Base-by-base conservation (phyloP, 2,329 filamentous ascomycete species). In the Xylariaceae sp. region DNA sequence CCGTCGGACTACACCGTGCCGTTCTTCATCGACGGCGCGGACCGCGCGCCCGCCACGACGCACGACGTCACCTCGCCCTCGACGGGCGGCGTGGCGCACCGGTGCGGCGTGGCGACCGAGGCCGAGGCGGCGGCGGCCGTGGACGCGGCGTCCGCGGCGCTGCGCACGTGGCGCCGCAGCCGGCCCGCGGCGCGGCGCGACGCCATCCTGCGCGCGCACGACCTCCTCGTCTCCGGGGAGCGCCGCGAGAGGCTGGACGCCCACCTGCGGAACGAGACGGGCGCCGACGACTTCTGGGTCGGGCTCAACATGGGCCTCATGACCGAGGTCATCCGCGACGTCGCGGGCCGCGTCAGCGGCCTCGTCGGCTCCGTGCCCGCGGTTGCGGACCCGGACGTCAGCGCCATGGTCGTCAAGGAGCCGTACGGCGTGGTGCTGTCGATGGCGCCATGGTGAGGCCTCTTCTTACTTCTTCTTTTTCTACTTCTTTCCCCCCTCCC, bases 361-460 rank as follows among this genome's bases (percentile, higher is more conserved):
- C 43, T 55, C 22, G 61, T 55, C 2, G 52, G 47, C 24, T 51
- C 61, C 15, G 44, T 48, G n/a, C 60, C 63, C 4, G 49, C 50
- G 8, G 44, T 56, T 2, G 37, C 45, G 2, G 46, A 72, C 12
- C 64, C 73, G 23, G 69, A 67, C 0, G 67, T 67, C 16, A 67
- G 61, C 31, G 83, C 78, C 0, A 64, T 92, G 44, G 61, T 93
- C 4, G 59, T 80, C 43, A 80, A 78, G 52, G 83, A 89, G 58
- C 85, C 87, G 0, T 87, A 76, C 47, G 87, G 87, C 2, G 85
- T 92, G 6, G 69, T 89, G 12, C 62, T 93, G 19, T 79, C 76
- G 3, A 87, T 93, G 56, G 83, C 82, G 3, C 84, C 87, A 8
- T 94, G 87, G 86, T 88, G 65, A 47, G 62, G 35, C 2, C 8